phyloP scores from a whole-genome alignment of 108 stramenopile genomes.

The Licmophora abbreviata region DNA sequence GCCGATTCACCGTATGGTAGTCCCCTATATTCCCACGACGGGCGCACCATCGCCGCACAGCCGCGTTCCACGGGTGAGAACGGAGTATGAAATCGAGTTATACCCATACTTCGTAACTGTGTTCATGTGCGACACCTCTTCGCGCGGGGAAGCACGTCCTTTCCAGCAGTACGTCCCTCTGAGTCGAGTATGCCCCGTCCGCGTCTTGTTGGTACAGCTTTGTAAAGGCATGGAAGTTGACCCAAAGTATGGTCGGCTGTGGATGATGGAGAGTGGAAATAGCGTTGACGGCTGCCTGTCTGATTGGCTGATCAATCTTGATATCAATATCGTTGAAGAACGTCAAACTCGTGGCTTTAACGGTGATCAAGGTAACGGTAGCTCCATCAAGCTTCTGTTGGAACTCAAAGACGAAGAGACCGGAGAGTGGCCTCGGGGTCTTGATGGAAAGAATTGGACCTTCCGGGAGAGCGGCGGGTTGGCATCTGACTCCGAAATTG shows the following conservation, averaged over 20 bases:
- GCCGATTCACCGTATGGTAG: conserved; percentile 72
- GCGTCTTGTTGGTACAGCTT: conserved; percentile 52
- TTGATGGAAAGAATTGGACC: conserved; percentile 35
- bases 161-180: conserved; percentile 79
- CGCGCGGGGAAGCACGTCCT: conserved; percentile 72
- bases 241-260: conserved; percentile 54
- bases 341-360: conserved; percentile 29
- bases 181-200: conserved; percentile 59
- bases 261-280: conserved; percentile 43
- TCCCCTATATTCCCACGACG: conserved; percentile 36
- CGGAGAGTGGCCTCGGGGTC: conserved; percentile 66
- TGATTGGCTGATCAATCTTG: conserved; percentile 63
- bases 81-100: conserved; percentile 77
- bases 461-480: conserved; percentile 13
- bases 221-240: conserved; percentile 68
- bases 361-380: conserved; percentile 13
- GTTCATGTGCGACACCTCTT: conserved; percentile 65
- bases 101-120: conserved; percentile 81
- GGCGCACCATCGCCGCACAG: conserved; percentile 16
- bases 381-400: conserved; percentile 50
- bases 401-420: conserved; percentile 69
- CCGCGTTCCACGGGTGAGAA: conserved; percentile 11
- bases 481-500: conserved; percentile 25
- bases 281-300: conserved; percentile 11
- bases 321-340: conserved; percentile 60